Evolutionary conservation across 2,329 filamentous ascomycete species (phyloP), one percentile per base, ranked within the genome.

Genomic region (Aspergillus sp.): DNA sequence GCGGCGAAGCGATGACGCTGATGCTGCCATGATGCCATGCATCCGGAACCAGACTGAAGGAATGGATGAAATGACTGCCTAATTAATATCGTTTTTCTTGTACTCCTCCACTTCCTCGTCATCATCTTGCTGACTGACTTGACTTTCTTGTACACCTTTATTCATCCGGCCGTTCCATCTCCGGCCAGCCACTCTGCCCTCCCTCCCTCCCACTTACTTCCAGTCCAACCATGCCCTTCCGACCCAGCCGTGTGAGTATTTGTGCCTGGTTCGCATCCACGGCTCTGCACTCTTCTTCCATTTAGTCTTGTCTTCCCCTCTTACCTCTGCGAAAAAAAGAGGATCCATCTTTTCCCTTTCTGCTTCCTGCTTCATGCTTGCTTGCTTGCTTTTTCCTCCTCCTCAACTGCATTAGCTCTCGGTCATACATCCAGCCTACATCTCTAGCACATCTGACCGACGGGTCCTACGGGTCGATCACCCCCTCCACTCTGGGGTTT

Each of bases 181-280:
- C 36, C 39, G 49, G 39, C 62, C 62, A 64, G 57, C 62, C 62
- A 62, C 60, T 48, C 7, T 25, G 4, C 23, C 23, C 23, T 30
- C 8, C 27, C 8, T 48, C 56, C 27, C 50, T 48, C 44, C 55
- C 39, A 38, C 36, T 21, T 56, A 47, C 39, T 19, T 13, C 39
- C 54, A 19, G 54, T 50, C 57, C 62, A 60, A 64, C 54, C 57
- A 62, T 63, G 54, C 54, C 25, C 56, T 62, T 62, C 59, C 63
- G 61, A 59, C 44, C 63, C 61, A 63, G 63, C 63, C 63, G 63
- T 59, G 44, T 23, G 57, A 42, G 49, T 57, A 21, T 57, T 42
- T 21, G 41, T 61, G 53, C 52, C 52, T 57, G 54, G 51, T 19
- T 30, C 47, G 61, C 48, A 44, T 54, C 49, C 17, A 54, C 50